phyloP scores from a whole-genome alignment of 805 yeast species.

The Blastobotrys robertii region DNA sequence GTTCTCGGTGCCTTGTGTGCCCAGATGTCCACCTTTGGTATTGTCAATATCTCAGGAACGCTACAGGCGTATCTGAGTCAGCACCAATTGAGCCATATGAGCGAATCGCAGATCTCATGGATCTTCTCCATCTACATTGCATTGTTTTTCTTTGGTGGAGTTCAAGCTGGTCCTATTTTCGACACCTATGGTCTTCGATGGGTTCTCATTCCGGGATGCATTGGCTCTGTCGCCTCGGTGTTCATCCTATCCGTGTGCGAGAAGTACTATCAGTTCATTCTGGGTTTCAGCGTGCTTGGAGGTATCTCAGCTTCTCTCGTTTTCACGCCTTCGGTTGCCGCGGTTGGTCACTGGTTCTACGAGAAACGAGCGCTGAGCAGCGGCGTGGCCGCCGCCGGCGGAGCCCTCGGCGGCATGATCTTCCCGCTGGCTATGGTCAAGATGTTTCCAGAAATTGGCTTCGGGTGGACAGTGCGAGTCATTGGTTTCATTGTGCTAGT shows the following conservation, averaged over 20 bases:
- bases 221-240: constrained; percentile 38
- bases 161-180: constrained; percentile 42
- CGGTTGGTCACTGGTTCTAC: constrained; percentile 53
- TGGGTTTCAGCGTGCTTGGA: constrained; percentile 43
- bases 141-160: constrained; percentile 34
- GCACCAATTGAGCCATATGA: constrained; percentile 38
- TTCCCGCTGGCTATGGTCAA: constrained; percentile 45
- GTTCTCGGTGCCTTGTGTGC: constrained; percentile 52
- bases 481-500: constrained; percentile 29
- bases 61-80: constrained; percentile 52
- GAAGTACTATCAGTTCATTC: constrained; percentile 47
- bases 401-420: constrained; percentile 55
- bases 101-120: constrained; percentile 54
- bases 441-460: constrained; percentile 42
- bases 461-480: constrained; percentile 49
- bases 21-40: constrained; percentile 48
- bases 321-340: constrained; percentile 46
- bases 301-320: constrained; percentile 37
- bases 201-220: constrained; percentile 37
- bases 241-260: constrained; percentile 43
- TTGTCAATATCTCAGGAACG: constrained; percentile 57
- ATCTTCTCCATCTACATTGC: constrained; percentile 40
- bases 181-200: constrained; percentile 47
- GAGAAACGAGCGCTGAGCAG: constrained; percentile 48
- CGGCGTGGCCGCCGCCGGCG: constrained; percentile 57